Evolutionary conservation across 345 rosid genomes (phyloP), one percentile per base, ranked within the genome.

Genomic region (rapeseed (Brassica napus)): DNA sequence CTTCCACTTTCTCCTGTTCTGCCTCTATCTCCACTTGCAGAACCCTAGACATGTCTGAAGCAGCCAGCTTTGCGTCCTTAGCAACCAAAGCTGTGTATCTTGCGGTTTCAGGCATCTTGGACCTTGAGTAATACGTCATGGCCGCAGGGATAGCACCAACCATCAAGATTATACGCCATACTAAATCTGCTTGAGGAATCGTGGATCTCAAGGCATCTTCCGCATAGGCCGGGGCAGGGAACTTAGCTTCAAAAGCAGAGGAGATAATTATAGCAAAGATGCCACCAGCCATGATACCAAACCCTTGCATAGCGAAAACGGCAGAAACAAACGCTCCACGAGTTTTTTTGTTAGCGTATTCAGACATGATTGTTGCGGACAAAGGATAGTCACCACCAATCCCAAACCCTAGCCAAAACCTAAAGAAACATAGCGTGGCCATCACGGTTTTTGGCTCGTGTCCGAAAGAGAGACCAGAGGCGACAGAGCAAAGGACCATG

Each of bases 241-340:
- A 83, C 59, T 72, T 49, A 26, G 82, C 79, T 2, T 69, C 49
- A 31, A 83, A 81, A 64, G 82, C 80, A 57, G 85, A 72, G 18
- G 87, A 77, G 1, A 81, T 32, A 0, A 70, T 76, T 44, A 85
- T 82, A 18, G 83, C 85, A 26, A 81, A 84, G 4, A 79, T n/a
- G 0, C 88, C 86, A 68, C 80, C 88, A 35, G 79, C 70, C 60
- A 83, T 75, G 66, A 85, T 85, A 2, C 86, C 86, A 1, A 85
- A 81, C 26, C 88, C 88, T 69, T 85, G 86, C 88, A 85, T 85
- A 6, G 86, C 86, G 0, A 85, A 85, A 54, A 85, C 88, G 1
- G 88, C 86, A 1, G 86, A 77, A 1, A 79, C 69, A 37, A 83
- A 85, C 1, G 83, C 85, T 0, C 88, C 84, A 0, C 86, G 85